Evolutionary conservation across 169 alveolate genomes (phyloP).

Genomic region (Plasmodium fragile): DNA sequence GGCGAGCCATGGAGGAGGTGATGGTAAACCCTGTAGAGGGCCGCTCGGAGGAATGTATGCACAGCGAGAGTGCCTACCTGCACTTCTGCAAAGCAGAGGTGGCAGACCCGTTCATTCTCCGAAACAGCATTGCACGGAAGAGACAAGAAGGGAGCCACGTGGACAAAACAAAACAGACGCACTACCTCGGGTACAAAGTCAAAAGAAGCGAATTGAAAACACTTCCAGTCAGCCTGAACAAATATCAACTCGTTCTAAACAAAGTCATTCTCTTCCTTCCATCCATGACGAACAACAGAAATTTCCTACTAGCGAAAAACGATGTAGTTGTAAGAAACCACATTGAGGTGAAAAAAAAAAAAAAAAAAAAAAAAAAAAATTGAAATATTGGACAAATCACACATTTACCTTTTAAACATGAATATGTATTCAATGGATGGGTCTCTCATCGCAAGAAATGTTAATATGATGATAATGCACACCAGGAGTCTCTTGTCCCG

Average conservation of each 20-base stretch:
- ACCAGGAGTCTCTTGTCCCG: constrained; percentile 22
- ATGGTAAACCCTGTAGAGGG: background rate
- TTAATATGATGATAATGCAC: constrained; percentile 6
- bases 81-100: background rate
- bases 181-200: background rate
- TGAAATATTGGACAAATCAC: constrained; percentile 14
- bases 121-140: background rate
- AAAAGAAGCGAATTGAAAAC: constrained; percentile 15
- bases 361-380: constrained; percentile 9
- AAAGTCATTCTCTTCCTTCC: constrained; percentile 18
- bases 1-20: background rate
- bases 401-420: constrained; percentile 21
- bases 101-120: background rate
- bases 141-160: no score
- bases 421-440: background rate
- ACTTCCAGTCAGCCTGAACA: constrained; percentile 14
- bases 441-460: background rate
- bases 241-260: constrained; percentile 11
- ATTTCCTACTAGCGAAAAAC: constrained; percentile 11
- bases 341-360: background rate
- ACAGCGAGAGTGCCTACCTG: background rate
- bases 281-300: constrained; percentile 8
- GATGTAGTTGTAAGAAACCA: constrained; percentile 37
- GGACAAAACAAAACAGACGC: background rate
- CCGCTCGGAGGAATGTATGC: background rate